Conservation (phyloP, 2,329 filamentous ascomycete species). For the Ophiocordyceps camponoti-floridani region DNA sequence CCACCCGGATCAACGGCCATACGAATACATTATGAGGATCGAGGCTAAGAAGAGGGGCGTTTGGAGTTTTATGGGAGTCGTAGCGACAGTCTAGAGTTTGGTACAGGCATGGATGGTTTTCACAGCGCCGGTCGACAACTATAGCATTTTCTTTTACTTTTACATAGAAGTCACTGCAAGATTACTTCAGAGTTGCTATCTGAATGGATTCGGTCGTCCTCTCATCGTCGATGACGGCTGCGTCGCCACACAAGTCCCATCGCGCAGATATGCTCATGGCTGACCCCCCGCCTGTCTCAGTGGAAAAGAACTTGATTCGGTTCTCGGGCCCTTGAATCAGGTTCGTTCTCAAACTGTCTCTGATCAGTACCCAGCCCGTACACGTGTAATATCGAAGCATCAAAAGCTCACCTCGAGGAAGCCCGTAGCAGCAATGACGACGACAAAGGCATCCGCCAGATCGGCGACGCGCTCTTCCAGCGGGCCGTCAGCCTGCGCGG, state of each 20-base stretch:
- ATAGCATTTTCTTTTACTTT: background rate
- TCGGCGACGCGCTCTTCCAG: constrained; percentile 51
- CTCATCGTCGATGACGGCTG: background rate
- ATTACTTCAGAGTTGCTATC: background rate
- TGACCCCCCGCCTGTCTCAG: constrained; percentile 5
- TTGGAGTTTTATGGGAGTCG: no score
- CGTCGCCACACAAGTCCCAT: no score
- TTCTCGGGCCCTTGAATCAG: constrained; percentile 13
- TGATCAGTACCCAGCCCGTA: constrained; percentile 4
- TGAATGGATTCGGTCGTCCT: background rate
- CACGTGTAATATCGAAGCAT: background rate
- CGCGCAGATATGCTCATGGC: background rate
- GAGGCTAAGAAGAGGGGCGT: no score
- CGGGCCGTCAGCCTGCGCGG: constrained; percentile 14
- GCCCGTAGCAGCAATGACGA: constrained; percentile 64
- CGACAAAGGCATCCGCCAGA: constrained; percentile 68
- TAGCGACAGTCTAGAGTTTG: no score
- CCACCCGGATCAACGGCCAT: no score
- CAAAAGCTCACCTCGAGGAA: constrained; percentile 60
- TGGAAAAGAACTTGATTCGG: constrained; percentile 21
- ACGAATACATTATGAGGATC: no score
- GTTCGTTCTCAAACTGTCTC: constrained; percentile 22
- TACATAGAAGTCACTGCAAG: background rate
- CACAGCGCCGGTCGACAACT: background rate
- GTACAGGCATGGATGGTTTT: no score